phyloP scores from a whole-genome alignment of 305 asterid genomes.

The Stenogyne calaminthoides region DNA sequence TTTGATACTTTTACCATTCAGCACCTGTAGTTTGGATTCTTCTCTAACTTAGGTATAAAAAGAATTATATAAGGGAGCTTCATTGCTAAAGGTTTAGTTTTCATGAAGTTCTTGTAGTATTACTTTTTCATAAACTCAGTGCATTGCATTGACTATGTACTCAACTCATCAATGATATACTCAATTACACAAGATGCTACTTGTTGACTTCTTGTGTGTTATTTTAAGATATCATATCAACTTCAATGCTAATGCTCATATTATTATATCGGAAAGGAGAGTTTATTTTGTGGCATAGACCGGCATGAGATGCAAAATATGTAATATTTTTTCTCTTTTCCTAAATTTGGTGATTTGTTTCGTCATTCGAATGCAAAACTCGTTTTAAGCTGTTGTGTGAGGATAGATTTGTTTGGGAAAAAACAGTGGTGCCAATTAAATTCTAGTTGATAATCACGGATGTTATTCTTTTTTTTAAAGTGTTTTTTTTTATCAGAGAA shows the following conservation, averaged over 20 bases:
- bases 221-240: neutral
- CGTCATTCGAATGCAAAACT: neutral
- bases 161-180: slow-evolving; percentile 3
- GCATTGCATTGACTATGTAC: neutral
- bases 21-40: neutral
- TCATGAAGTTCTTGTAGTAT: neutral
- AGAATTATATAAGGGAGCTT: neutral
- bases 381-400: neutral
- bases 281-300: neutral
- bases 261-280: neutral
- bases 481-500: neutral
- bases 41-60: neutral
- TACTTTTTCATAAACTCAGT: neutral
- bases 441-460: neutral
- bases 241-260: neutral
- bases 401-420: slow-evolving; percentile 5
- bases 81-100: neutral
- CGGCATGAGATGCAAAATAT: slow-evolving; percentile 10
- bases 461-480: neutral
- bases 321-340: neutral
- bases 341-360: neutral
- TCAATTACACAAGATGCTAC: slow-evolving; percentile 6
- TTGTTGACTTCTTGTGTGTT: slow-evolving; percentile 16
- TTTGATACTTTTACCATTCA: neutral
- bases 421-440: neutral